Evolutionary conservation across 805 yeast genomes (phyloP), one percentile per base, ranked within the genome.

Genomic region (Henningerozyma blattae): DNA sequence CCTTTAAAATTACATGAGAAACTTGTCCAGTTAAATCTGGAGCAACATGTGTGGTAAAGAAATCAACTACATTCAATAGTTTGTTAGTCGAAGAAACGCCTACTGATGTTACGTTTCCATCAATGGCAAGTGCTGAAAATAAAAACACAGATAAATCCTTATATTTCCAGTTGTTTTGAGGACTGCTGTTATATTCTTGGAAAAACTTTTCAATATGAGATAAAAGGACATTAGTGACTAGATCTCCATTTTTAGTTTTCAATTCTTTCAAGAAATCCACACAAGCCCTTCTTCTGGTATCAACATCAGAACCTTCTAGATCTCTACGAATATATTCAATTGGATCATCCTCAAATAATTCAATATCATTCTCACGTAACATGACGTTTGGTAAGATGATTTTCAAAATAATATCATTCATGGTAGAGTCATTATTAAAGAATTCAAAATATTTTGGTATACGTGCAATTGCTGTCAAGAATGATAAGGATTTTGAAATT

Each of bases 281-380:
- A n/a, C 96, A 77, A 0, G 95, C 76, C 46, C 93, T 75, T 57
- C 96, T 71, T 58, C 99, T 73, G 1, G 95, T 79, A 50, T 87
- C 97, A 12, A 80, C 72, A 53, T 89, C 97, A 0, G 94, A 77
- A 5, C 97, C 97, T 59, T 93, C 98, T 30, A 93, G 65, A 56
- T 91, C 98, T 40, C 94, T 70, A 49, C 97, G 72, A 15, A 87
- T 87, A 52, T 69, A 91, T 48, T 84, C 93, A 35, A 91, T 79
- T 25, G 98, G 98, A 52, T 91, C 98, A 58, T 91, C 98, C 58
- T 91, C 98, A 56, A 91, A 89, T 40, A 78, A 58, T 56, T 93
- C 98, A 48, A 84, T 85, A 52, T 91, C 99, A 2, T 80, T 67
- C 37, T 81, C 89, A 49, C 97, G 75, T 39, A 91, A 68, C 9